Percentiles rank a stretch among this genome's conserved stretches.
These are phyloP conservation scores for Lachnellula subtilissima DNA, from an alignment of 2,329 filamentous ascomycete genomes.

Conservation along the genomic window DNA sequence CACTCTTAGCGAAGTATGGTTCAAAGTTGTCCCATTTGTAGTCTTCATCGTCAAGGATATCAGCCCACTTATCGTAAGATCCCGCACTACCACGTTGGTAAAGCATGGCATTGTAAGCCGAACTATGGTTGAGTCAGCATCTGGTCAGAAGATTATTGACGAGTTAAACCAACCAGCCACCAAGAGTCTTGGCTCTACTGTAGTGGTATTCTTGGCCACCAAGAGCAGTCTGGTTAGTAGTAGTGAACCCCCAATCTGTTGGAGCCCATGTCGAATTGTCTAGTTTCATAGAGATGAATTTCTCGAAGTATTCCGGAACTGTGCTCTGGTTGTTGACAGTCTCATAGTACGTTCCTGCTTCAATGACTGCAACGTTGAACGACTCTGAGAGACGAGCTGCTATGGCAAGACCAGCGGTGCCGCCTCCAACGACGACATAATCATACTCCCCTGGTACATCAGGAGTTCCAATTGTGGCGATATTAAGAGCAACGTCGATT, in stretches of 20 bases:
- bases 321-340: not conserved
- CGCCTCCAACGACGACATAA: constrained; percentile 40
- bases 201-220: not conserved
- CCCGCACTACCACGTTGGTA: not conserved
- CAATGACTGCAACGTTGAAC: not conserved
- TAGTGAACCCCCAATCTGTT: not conserved
- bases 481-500: no score
- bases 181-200: not conserved
- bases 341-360: not conserved
- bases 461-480: not conserved
- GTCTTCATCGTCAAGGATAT: not conserved
- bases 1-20: not conserved
- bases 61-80: not conserved
- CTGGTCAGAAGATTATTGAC: not conserved
- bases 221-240: not conserved
- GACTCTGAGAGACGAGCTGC: constrained; percentile 33
- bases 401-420: constrained; percentile 38
- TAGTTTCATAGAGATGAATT: not conserved
- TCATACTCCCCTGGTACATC: constrained; percentile 20
- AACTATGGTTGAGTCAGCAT: not conserved
- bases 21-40: not conserved
- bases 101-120: not conserved
- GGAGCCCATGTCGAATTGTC: no score
- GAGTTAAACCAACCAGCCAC: not conserved
- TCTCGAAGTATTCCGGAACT: not conserved